Conservation (phyloP, 129 eudicot species). For the Chrysanthemum seticuspe region DNA sequence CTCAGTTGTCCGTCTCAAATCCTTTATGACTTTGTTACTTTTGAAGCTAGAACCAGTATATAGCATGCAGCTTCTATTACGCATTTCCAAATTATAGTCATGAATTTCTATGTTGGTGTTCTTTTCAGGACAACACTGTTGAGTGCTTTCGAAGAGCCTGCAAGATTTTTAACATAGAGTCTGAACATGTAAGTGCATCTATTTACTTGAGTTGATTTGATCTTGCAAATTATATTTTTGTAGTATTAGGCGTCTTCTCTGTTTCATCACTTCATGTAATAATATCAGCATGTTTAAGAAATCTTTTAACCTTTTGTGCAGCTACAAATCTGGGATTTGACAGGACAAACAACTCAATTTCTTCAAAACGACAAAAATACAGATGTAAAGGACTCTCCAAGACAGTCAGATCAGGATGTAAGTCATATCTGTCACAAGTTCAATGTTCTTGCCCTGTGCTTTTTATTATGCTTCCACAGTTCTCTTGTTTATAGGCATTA, state of each 20-base stretch:
- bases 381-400: conserved; percentile 50
- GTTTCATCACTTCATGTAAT: background rate
- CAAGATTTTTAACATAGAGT: conserved; percentile 76
- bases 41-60: conserved; percentile 9
- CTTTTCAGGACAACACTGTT: conserved; percentile 74
- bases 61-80: conserved; percentile 1
- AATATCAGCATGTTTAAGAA: conserved; percentile 18
- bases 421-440: conserved; percentile 30
- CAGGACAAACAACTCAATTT: conserved; percentile 71
- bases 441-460: background rate
- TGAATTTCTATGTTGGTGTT: conserved; percentile 8
- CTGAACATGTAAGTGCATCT: conserved; percentile 64
- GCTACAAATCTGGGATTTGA: conserved; percentile 92
- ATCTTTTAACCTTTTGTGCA: conserved; percentile 38
- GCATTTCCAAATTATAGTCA: conserved; percentile 11
- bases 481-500: conserved; percentile 15
- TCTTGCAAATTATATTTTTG: conserved; percentile 2
- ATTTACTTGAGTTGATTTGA: conserved; percentile 2
- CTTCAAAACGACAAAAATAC: conserved; percentile 53
- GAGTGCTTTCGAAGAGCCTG: conserved; percentile 95
- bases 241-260: background rate
- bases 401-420: conserved; percentile 87
- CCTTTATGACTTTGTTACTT: background rate
- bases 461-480: background rate
- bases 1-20: background rate